phyloP scores from a whole-genome alignment of 2,329 filamentous ascomycete species.

The Penicillium sp. region DNA sequence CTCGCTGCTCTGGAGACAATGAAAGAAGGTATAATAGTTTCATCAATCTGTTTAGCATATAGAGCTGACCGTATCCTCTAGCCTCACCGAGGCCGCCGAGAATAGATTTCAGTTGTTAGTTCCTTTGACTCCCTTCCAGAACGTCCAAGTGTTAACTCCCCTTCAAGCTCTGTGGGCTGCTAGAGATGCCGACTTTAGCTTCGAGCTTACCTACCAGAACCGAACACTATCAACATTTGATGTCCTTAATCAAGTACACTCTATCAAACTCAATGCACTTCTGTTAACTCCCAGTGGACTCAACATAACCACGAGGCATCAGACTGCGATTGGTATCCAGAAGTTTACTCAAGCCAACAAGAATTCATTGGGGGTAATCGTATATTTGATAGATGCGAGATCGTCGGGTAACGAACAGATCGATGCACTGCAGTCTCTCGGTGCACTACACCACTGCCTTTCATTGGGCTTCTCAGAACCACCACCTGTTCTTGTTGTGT shows the following conservation, averaged over 20 bases:
- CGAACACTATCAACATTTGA: not conserved
- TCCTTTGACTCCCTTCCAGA: not conserved
- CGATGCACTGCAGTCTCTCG: not conserved
- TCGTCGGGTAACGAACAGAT: not conserved
- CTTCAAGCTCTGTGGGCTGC: not conserved
- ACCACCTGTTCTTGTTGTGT: conserved; percentile 1
- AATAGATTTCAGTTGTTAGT: not conserved
- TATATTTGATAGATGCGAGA: not conserved
- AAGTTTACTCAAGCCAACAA: not conserved
- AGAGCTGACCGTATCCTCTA: not conserved
- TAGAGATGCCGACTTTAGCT: not conserved
- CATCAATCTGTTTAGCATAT: not conserved
- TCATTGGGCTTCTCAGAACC: not conserved
- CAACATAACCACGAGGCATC: not conserved
- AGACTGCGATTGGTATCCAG: not conserved
- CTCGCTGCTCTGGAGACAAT: not conserved
- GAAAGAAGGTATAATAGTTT: not conserved
- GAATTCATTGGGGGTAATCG: not conserved
- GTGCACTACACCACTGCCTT: conserved; percentile 1
- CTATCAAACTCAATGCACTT: not conserved
- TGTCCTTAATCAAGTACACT: not conserved
- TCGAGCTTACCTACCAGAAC: not conserved
- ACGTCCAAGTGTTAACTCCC: not conserved
- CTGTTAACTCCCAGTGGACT: not conserved
- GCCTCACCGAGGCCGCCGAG: not conserved